Evolutionary conservation across 345 rosid species (phyloP), one percentile per base, ranked within the genome.

Genomic region (Heritiera fomes): DNA sequence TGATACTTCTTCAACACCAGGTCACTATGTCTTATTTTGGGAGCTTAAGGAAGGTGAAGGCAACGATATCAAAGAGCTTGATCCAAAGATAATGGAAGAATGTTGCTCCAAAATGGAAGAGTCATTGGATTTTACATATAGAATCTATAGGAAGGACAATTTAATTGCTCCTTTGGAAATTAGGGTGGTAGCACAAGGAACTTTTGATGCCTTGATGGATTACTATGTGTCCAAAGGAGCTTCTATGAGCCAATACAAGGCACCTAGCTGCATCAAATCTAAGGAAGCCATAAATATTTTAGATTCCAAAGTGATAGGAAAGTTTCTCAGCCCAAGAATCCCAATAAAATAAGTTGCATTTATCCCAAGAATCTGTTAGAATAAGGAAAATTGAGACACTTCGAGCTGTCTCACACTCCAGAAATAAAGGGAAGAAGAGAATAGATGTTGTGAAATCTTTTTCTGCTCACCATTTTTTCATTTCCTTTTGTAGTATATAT

Each of bases 151-250:
- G 84, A 80, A 75, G 60, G 83, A 81, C 74, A 84, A 86, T 63
- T 83, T 87, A 0, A 89, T 88, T n/a, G 91, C 93, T 47, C 82
- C 98, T 6, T 76, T 94, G 64, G 98, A 94, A 89, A 90, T 94
- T 59, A 91, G 92, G 73, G 90, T 92, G 43, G 97, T 91, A 64
- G 79, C 58, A 52, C 82, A 82, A 11, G 93, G 93, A 71, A 82
- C 90, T 49, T 91, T 92, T 34, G 89, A 89, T 41, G 86, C 82
- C 1, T 84, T 92, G 14, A 90, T 92, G 98, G 98, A 94, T 77
- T 88, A 85, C 38, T 89, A 92, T 63, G 88, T 92, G 10, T 89
- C 90, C 2, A 88, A 88, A 73, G 98, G 98, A 8, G 91, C 98
- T 60, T 92, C 98, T 0, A 88, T 87, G 46, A 85, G 81, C 78